Percentiles rank a stretch among this genome's conserved stretches.
phyloP scores from a whole-genome alignment of 164 flowering plant species.

The Amborella trichopoda region DNA sequence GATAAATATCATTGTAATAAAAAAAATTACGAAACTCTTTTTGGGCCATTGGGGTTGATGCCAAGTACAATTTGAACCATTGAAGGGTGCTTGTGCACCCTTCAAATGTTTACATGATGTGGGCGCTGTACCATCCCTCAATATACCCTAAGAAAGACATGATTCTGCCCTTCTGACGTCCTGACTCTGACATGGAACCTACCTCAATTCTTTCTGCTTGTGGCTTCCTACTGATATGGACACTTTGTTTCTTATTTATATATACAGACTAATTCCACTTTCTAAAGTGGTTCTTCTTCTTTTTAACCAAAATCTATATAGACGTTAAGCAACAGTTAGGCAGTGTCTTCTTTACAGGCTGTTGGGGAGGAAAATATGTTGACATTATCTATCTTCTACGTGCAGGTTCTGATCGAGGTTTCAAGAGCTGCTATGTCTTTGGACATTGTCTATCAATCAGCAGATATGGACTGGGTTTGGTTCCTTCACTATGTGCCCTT shows the following conservation, averaged over 20 bases:
- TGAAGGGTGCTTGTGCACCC: no score
- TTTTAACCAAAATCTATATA: neutral
- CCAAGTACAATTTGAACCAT: no score
- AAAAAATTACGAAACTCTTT: no score
- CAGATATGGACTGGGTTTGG: conserved; percentile 64
- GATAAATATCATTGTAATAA: no score
- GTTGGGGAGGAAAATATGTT: neutral
- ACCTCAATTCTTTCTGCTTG: neutral
- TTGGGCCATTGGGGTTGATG: no score
- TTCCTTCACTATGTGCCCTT: conserved; percentile 75
- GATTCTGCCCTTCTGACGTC: no score
- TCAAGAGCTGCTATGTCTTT: conserved; percentile 12
- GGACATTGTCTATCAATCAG: conserved; percentile 30
- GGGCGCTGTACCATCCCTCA: no score
- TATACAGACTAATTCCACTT: neutral
- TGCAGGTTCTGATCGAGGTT: conserved; percentile 33
- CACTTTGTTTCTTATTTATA: neutral
- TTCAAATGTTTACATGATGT: no score
- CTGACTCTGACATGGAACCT: neutral
- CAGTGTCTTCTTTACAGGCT: neutral
- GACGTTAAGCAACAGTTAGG: neutral
- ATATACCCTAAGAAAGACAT: no score
- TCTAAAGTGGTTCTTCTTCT: neutral
- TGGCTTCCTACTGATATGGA: neutral
- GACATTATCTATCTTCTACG: neutral